These are phyloP conservation scores for Bacidia gigantensis DNA, from an alignment of 495 filamentous ascomycete genomes.

Conservation along the genomic window DNA sequence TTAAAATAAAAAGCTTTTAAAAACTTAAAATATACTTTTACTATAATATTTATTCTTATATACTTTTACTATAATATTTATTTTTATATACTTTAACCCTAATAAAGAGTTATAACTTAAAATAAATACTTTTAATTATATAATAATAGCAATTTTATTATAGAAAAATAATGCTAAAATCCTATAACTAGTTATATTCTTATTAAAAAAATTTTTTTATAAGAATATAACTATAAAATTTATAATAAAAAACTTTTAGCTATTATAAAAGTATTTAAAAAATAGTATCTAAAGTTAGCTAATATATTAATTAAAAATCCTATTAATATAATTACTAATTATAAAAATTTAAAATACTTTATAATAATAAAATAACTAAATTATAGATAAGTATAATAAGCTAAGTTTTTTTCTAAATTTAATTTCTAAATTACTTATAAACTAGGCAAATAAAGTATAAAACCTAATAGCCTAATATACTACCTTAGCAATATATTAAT, in stretches of 20 bases:
- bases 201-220: conserved; percentile 12
- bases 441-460: no score
- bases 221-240: conserved; percentile 1
- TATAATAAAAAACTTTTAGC: neutral
- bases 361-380: no score
- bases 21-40: conserved; percentile 10
- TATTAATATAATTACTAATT: no score
- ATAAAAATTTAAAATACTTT: no score
- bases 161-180: conserved; percentile 4
- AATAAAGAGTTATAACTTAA: neutral
- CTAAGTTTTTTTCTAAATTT: no score
- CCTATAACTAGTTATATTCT: conserved; percentile 14
- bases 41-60: conserved; percentile 1
- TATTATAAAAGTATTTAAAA: conserved; percentile 4
- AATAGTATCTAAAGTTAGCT: conserved; percentile 6
- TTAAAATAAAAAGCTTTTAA: neutral
- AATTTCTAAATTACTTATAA: no score
- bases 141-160: conserved; percentile 10
- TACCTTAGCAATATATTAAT: no score
- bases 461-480: no score
- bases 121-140: neutral
- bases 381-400: no score
- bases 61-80: neutral
- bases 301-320: no score
- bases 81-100: neutral